Evolutionary conservation across 1,284 basidiomycete genomes (phyloP), one percentile per base, ranked within the genome.

Genomic region (Agaricales sp.): DNA sequence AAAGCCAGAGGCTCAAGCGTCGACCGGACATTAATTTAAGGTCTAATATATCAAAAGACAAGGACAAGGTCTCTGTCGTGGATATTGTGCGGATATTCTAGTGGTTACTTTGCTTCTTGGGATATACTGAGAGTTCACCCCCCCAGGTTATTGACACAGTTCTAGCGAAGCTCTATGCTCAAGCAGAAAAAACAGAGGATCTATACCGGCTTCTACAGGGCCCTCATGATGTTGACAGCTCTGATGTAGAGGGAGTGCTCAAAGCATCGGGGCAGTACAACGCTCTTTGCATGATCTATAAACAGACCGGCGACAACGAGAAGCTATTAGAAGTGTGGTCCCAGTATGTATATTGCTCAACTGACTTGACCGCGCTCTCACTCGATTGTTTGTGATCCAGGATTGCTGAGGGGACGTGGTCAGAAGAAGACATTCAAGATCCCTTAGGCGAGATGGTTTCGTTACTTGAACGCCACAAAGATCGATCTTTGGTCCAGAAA

Each of bases 111-210:
- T 35, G 30, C n/a, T 11, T n/a, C 30, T n/a, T 35, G 30, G 11
- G 11, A n/a, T 8, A 35, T 35, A 11, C 11, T n/a, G 11, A 35
- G n/a, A 8, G 11, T 35, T 35, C 8, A 35, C 30, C 8, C 30
- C 30, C 30, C 11, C 30, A 35, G 30, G n/a, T 86, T 35, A 79
- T 94, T 20, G 92, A 94, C 57, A 93, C 90, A 0, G 81, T 86
- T 0, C 74, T 94, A 0, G 82, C 78, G 14, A 86, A 86, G 58
- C 67, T 94, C 4, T 78, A 85, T 21, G 79, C 83, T 0, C 71
- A 78, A 50, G 67, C 70, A n/a, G 74, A 77, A 38, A 79, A 79
- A 51, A 77, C 75, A 1, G 63, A 74, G 12, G 84, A 87, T 45
- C 69, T 92, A 13, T 72, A 78, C 25, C 66, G 70, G 1, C 67